Percentiles rank a stretch among this genome's conserved stretches.
Conservation (phyloP, 495 filamentous ascomycete genomes). For the Penicillium egyptiacum region DNA sequence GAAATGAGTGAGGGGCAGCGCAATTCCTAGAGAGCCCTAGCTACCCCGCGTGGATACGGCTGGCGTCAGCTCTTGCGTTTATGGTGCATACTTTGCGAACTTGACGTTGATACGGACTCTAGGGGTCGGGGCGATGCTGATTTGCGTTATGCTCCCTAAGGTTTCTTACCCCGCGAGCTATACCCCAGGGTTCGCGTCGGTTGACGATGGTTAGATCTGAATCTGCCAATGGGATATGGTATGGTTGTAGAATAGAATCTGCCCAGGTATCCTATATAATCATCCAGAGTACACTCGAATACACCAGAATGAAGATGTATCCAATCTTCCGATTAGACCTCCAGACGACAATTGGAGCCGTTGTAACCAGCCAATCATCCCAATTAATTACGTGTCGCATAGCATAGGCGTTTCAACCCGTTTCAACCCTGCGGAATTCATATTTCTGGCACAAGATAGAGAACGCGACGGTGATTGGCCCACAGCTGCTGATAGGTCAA, state of each 20-base stretch:
- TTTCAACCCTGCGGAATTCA: neutral
- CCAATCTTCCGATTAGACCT: neutral
- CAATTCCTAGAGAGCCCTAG: constrained; percentile 5
- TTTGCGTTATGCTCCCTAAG: neutral
- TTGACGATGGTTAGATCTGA: neutral
- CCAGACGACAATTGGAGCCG: neutral
- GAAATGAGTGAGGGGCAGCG: constrained; percentile 2
- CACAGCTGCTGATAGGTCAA: constrained; percentile 1
- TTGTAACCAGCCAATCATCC: neutral
- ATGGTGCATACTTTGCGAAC: constrained; percentile 3
- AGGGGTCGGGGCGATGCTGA: neutral
- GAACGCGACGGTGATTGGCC: neutral
- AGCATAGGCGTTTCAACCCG: constrained; percentile 3
- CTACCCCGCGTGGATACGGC: constrained; percentile 7
- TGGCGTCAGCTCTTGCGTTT: constrained; percentile 5
- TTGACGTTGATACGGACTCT: constrained; percentile 1
- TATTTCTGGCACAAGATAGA: constrained; percentile 5
- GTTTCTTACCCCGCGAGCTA: constrained; percentile 10
- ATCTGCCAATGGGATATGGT: constrained; percentile 5
- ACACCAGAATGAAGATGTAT: too few species aligned
- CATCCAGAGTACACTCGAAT: neutral
- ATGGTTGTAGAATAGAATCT: neutral
- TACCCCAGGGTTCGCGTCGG: constrained; percentile 6
- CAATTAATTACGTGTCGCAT: neutral
- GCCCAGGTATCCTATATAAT: neutral